phyloP scores from a whole-genome alignment of 2,329 filamentous ascomycete species.

The Truncatella angustata region DNA sequence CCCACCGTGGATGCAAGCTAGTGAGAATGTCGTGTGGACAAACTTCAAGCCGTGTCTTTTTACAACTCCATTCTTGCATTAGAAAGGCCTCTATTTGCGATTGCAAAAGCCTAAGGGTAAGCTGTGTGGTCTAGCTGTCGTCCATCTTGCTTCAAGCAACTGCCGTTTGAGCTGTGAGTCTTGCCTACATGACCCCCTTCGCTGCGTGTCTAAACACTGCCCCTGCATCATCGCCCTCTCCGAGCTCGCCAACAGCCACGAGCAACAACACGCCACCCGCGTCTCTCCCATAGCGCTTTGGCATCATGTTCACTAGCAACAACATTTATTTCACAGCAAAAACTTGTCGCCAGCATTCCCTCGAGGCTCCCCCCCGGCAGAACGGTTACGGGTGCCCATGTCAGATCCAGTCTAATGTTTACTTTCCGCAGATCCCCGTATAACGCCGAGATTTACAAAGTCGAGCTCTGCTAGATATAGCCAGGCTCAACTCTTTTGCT shows the following conservation, averaged over 20 bases:
- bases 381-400: too few species aligned
- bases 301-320: too few species aligned
- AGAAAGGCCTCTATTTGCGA: too few species aligned
- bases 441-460: conserved; percentile 3
- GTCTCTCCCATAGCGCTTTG: not conserved
- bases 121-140: not conserved
- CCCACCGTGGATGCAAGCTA: too few species aligned
- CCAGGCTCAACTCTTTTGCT: conserved; percentile 11
- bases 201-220: not conserved
- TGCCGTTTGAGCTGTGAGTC: conserved; percentile 1
- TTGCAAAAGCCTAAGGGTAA: not conserved
- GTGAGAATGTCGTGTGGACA: too few species aligned
- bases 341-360: too few species aligned
- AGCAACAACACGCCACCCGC: not conserved
- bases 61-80: conserved; percentile 3
- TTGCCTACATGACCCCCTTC: not conserved
- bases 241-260: too few species aligned
- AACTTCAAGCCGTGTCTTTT: not conserved
- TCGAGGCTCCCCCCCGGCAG: too few species aligned
- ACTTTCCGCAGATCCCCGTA: not conserved
- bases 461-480: conserved; percentile 12
- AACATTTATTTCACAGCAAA: too few species aligned
- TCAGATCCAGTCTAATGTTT: conserved; percentile 12
- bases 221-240: too few species aligned
- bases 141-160: not conserved